Conservation (phyloP, 371 early-diverging fungal species). For the Caulochytrium protostelioides region DNA sequence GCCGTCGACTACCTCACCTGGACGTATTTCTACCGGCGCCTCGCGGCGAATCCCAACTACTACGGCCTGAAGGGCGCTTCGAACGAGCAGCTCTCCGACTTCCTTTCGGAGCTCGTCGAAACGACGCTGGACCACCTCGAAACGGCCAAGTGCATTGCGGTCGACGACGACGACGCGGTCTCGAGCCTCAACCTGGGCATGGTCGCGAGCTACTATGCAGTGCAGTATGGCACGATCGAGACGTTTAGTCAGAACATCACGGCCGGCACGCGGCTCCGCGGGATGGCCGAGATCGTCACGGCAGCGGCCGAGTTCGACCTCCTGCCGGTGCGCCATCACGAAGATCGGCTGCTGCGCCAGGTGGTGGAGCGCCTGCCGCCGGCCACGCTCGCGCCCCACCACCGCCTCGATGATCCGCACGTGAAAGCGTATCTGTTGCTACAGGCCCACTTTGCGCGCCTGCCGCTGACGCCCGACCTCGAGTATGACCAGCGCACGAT, state of each 20-base stretch:
- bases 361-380: conserved; percentile 63
- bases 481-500: conserved; percentile 62
- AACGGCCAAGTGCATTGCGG: conserved; percentile 64
- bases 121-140: conserved; percentile 60
- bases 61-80: conserved; percentile 71
- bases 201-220: conserved; percentile 90
- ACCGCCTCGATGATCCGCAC: conserved; percentile 50
- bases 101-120: conserved; percentile 86
- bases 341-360: conserved; percentile 47
- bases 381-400: conserved; percentile 21
- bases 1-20: conserved; percentile 95
- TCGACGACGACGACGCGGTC: conserved; percentile 64
- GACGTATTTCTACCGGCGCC: conserved; percentile 85
- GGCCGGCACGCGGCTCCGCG: conserved; percentile 62
- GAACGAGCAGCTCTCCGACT: conserved; percentile 69
- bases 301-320: conserved; percentile 77
- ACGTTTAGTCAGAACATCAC: conserved; percentile 70
- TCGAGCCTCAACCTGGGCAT: conserved; percentile 78
- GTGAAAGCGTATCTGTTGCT: conserved; percentile 72
- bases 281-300: conserved; percentile 72
- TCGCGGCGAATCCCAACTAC: conserved; percentile 89
- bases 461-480: conserved; percentile 72
- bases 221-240: conserved; percentile 80
- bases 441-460: conserved; percentile 83
- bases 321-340: conserved; percentile 82